Percentiles rank a stretch among this genome's conserved stretches.
Conservation (phyloP, 2,329 filamentous ascomycete species). For the Pseudocercospora vitis region DNA sequence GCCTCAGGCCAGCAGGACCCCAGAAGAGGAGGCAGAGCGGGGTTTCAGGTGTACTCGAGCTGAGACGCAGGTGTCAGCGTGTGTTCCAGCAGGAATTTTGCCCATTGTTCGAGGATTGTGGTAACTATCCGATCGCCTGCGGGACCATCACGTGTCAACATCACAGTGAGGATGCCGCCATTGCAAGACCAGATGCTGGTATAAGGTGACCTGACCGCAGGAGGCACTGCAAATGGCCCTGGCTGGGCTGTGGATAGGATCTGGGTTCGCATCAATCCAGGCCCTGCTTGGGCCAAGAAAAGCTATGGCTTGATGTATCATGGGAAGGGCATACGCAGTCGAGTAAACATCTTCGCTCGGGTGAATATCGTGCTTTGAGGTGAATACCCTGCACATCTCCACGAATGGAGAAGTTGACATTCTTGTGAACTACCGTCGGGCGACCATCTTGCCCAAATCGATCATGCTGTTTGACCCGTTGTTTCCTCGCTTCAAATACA, state of each 20-base stretch:
- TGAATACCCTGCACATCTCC: too few relatives aligned
- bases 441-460: too few relatives aligned
- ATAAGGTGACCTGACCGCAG: slow-evolving; percentile 74
- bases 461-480: too few relatives aligned
- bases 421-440: not conserved
- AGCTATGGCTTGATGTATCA: not conserved
- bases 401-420: too few relatives aligned
- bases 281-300: not conserved
- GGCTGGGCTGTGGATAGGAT: slow-evolving; percentile 58
- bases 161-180: too few relatives aligned
- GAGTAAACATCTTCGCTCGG: not conserved
- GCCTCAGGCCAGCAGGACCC: too few relatives aligned
- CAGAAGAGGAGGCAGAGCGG: too few relatives aligned
- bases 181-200: slow-evolving; percentile 68
- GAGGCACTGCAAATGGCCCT: slow-evolving; percentile 65
- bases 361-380: too few relatives aligned
- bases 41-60: slow-evolving; percentile 42
- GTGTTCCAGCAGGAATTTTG: slow-evolving; percentile 52
- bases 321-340: not conserved
- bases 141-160: too few relatives aligned
- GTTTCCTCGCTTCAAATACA: too few relatives aligned
- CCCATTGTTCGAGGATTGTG: slow-evolving; percentile 53
- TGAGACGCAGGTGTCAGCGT: slow-evolving; percentile 56
- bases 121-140: slow-evolving; percentile 17
- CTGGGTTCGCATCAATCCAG: not conserved